Conservation (phyloP, 192 early-diverging fungal genomes). For the Umbelopsis vinacea region DNA sequence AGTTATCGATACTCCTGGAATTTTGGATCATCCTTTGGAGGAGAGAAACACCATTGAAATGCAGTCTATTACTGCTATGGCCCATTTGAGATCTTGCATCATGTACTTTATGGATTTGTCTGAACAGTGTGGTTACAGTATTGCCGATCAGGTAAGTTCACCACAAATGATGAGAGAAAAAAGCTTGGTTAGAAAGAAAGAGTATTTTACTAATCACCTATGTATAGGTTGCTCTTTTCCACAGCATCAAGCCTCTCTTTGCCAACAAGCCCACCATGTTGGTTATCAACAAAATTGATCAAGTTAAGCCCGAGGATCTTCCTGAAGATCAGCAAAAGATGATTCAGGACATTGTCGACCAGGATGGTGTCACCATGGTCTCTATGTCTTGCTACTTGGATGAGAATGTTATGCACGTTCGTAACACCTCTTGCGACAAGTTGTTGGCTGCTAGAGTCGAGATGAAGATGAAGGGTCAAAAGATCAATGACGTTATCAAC, state of each 20-base stretch:
- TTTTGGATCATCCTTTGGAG: conserved; percentile 99
- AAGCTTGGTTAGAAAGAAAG: not conserved
- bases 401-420: conserved; percentile 96
- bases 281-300: conserved; percentile 97
- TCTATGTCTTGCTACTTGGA: conserved; percentile 93
- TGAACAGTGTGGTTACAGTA: conserved; percentile 97
- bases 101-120: conserved; percentile 98
- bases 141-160: conserved; percentile 77
- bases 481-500: conserved; percentile 93
- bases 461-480: conserved; percentile 89
- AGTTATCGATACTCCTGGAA: conserved; percentile 99
- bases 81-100: conserved; percentile 94
- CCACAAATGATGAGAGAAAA: not conserved
- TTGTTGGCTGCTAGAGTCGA: conserved; percentile 92
- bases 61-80: conserved; percentile 99
- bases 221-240: conserved; percentile 72
- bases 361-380: conserved; percentile 72
- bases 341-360: conserved; percentile 73
- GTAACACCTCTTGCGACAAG: conserved; percentile 92
- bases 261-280: conserved; percentile 97
- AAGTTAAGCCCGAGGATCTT: conserved; percentile 76
- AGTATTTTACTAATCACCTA: conserved; percentile 11
- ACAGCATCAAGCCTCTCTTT: conserved; percentile 97
- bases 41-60: conserved; percentile 99
- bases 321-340: conserved; percentile 69